Evolutionary conservation across 2,329 filamentous ascomycete genomes (phyloP), one percentile per base, ranked within the genome.

Genomic region (Alternaria postmessia): DNA sequence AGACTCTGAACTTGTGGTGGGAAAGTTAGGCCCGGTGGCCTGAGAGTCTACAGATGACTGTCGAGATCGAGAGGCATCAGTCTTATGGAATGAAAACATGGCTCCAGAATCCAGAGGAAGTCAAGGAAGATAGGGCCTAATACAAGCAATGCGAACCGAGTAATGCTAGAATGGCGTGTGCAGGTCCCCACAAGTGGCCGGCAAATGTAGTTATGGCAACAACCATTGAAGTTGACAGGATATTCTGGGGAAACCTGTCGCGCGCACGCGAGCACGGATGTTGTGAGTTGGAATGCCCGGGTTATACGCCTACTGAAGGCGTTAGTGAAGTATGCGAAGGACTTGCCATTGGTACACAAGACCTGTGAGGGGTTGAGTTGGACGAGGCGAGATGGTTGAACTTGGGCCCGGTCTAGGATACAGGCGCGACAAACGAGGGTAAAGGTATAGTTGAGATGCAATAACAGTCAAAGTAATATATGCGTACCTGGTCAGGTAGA

Each of bases 61-160:
- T 55, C 70, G 72, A 28, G 74, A 78, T 57, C 64, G 70, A 36
- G 71, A 66, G 7, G 65, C 61, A 57, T 73, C 74, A 64, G 57
- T 74, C 61, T 77, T 78, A 71, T 78, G 74, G 51, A 76, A 78
- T 30, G 70, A 61, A 63, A 78, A 78, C 77, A 79, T 78, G 32
- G 69, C 63, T 64, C 63, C 48, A 53, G 11, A 53, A 57, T 58
- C 59, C 64, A 43, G 51, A 54, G 46, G 60, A 56, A 51, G 43
- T 47, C 54, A 39, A 56, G 54, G 39, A 62, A 41, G 51, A 59
- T 48, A 28, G 54, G 55, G 62, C 28, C 42, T 59, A 42, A 54
- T 24, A 44, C 57, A 63, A 65, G 64, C 69, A 73, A 67, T 62
- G 68, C 62, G 55, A 39, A 54, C 64, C 56, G 63, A 61, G 64